phyloP scores from a whole-genome alignment of 2,329 filamentous ascomycete genomes.

The Aspergillus transmontanensis region DNA sequence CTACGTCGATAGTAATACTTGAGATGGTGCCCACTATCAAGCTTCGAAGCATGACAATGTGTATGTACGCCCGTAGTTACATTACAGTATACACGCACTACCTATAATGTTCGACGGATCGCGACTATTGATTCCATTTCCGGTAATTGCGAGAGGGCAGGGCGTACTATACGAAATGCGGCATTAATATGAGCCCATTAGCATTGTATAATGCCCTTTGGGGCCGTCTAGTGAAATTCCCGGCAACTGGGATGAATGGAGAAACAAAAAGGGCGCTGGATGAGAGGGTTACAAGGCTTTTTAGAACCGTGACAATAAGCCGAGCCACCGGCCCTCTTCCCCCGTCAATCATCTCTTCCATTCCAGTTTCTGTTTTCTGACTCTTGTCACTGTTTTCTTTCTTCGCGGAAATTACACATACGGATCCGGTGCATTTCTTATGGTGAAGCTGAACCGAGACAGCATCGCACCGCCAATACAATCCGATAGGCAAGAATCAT shows the following conservation, averaged over 20 bases:
- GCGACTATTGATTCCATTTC: background rate
- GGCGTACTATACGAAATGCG: background rate
- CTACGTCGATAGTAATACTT: background rate
- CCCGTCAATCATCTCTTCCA: background rate
- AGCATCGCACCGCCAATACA: background rate
- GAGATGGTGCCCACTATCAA: background rate
- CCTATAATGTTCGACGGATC: background rate
- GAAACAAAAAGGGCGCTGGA: background rate
- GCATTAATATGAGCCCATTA: background rate
- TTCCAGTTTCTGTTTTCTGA: background rate
- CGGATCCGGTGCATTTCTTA: background rate
- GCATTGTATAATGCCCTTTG: background rate
- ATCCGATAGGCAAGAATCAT: conserved; percentile 5
- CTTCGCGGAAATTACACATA: background rate
- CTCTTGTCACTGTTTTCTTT: background rate
- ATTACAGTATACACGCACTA: background rate
- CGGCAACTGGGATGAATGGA: background rate
- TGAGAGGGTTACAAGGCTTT: background rate
- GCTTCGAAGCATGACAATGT: background rate
- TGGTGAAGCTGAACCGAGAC: background rate
- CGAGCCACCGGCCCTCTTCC: background rate
- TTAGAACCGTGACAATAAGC: background rate
- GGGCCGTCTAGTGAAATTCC: background rate
- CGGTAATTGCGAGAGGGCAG: background rate
- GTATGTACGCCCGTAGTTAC: background rate